phyloP scores from a whole-genome alignment of 2,329 filamentous ascomycete genomes.

The Aureobasidium leucospermi region DNA sequence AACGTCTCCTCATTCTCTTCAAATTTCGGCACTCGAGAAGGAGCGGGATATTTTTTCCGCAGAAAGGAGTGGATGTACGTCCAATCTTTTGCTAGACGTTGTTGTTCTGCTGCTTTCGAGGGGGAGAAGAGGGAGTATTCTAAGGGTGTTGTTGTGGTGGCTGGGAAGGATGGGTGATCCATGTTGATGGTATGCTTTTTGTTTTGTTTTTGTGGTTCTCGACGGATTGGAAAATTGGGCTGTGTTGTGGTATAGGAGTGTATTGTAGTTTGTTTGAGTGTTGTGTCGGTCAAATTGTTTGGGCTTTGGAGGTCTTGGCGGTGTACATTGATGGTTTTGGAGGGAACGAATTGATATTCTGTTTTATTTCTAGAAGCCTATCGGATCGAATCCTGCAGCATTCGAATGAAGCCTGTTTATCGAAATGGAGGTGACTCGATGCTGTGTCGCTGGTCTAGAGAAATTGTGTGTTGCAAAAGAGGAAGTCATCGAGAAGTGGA shows the following conservation, averaged over 20 bases:
- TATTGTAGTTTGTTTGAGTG: too few species aligned
- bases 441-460: too few species aligned
- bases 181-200: too few species aligned
- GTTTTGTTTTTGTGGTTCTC: slow-evolving; percentile 8
- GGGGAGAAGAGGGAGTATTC: slow-evolving; percentile 49
- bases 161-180: not conserved
- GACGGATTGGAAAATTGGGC: too few species aligned
- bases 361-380: too few species aligned
- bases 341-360: too few species aligned
- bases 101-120: slow-evolving; percentile 63
- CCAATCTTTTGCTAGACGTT: slow-evolving; percentile 85
- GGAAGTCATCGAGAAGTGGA: not conserved
- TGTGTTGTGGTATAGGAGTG: not conserved
- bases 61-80: slow-evolving; percentile 82
- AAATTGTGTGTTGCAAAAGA: not conserved
- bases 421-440: too few species aligned
- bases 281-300: not conserved
- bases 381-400: not conserved
- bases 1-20: slow-evolving; percentile 84
- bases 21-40: slow-evolving; percentile 60
- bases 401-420: too few species aligned
- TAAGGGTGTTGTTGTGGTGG: slow-evolving; percentile 16
- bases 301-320: not conserved
- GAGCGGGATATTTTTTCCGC: slow-evolving; percentile 54
- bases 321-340: not conserved